A percentile compares a stretch with the other conserved stretches of the same genome.
These are phyloP conservation scores for Penicillium soppii DNA, from an alignment of 495 filamentous ascomycete genomes.

Conservation along the genomic window DNA sequence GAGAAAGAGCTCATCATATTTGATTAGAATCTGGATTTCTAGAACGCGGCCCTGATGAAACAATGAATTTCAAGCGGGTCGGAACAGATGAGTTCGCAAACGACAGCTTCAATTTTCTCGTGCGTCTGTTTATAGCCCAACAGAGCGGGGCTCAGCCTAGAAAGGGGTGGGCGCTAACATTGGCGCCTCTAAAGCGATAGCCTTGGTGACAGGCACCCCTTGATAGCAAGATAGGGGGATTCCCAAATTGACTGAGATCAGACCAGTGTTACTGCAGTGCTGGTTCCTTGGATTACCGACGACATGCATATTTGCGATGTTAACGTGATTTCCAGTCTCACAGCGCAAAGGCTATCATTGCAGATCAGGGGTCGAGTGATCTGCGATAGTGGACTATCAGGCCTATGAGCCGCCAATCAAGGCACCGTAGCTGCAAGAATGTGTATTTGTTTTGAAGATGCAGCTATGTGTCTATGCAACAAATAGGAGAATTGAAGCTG, in stretches of 20 bases:
- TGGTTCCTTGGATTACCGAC: conserved; percentile 8
- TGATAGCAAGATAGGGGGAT: conserved; percentile 11
- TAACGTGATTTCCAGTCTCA: conserved; percentile 5
- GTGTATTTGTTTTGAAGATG: conserved; percentile 14
- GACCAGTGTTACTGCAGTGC: conserved; percentile 10
- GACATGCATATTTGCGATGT: neutral
- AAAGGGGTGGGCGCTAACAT: conserved; percentile 15
- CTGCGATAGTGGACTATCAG: conserved; percentile 10
- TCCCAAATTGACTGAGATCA: conserved; percentile 14
- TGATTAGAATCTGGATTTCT: too few species aligned
- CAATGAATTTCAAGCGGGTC: neutral
- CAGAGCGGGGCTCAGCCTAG: conserved; percentile 5
- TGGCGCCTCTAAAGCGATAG: neutral
- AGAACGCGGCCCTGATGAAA: neutral
- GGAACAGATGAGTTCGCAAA: neutral
- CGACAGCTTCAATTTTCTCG: neutral
- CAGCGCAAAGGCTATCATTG: conserved; percentile 15
- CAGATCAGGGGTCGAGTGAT: conserved; percentile 19
- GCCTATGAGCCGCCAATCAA: conserved; percentile 19
- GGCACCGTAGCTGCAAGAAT: conserved; percentile 11
- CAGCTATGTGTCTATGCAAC: conserved; percentile 13
- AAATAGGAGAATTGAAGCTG: neutral
- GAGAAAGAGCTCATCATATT: neutral
- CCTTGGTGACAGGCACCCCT: conserved; percentile 8
- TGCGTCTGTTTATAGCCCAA: neutral